These are phyloP conservation scores for Rhizoclosmatium hyalinum DNA, from an alignment of 371 early-diverging fungal genomes.

Conservation along the genomic window DNA sequence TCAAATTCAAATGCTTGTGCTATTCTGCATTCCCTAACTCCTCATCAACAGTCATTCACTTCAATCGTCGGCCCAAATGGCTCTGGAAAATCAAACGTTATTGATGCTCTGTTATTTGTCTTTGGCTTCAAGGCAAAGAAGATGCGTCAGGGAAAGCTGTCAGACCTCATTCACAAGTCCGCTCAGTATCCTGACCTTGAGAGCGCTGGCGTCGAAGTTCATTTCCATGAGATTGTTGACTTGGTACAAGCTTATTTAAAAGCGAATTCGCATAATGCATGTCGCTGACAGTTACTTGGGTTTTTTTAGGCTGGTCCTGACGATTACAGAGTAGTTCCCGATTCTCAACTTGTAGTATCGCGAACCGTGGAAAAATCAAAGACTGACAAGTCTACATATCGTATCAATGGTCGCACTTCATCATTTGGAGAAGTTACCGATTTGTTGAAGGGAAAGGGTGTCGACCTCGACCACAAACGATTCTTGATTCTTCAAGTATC, in stretches of 20 bases:
- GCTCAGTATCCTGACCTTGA: constrained; percentile 72
- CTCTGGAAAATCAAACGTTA: constrained; percentile 99
- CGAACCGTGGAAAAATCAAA: constrained; percentile 64
- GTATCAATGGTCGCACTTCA: constrained; percentile 76
- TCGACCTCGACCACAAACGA: constrained; percentile 99
- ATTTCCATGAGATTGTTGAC: constrained; percentile 91
- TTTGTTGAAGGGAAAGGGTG: constrained; percentile 86
- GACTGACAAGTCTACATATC: constrained; percentile 54
- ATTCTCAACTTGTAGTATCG: constrained; percentile 78
- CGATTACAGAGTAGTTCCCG: constrained; percentile 69
- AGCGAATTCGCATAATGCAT: background rate
- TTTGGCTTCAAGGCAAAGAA: constrained; percentile 99
- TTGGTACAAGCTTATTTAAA: constrained; percentile 50
- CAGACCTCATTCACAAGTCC: constrained; percentile 97
- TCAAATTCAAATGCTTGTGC: background rate
- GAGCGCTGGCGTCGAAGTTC: constrained; percentile 91
- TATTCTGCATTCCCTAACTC: background rate
- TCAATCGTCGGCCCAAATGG: constrained; percentile 76
- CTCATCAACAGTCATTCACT: constrained; percentile 17
- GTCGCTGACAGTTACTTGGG: background rate
- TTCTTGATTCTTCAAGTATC: constrained; percentile 94
- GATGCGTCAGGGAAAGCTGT: constrained; percentile 96
- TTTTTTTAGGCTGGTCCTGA: constrained; percentile 62
- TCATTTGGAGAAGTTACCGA: constrained; percentile 86
- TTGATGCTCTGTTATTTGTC: constrained; percentile 98